phyloP scores from a whole-genome alignment of 2,329 filamentous ascomycete genomes.

The Xylariaceae sp. region DNA sequence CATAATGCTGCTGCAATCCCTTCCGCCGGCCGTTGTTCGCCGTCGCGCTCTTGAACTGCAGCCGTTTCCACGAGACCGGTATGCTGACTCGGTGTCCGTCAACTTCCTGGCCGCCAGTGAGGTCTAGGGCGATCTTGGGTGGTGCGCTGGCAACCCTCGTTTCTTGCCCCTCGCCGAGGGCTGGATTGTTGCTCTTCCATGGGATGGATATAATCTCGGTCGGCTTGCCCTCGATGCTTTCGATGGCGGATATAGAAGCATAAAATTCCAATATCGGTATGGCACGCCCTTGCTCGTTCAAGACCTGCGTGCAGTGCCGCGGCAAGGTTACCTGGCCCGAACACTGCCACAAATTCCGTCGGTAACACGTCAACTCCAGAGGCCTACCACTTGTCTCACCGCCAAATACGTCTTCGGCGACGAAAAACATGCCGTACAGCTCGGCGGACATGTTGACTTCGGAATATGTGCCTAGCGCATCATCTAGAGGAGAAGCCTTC shows the following conservation, averaged over 20 bases:
- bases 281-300: constrained; percentile 75
- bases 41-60: constrained; percentile 95
- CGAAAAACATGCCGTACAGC: constrained; percentile 86
- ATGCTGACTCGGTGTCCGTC: constrained; percentile 79
- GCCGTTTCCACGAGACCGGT: constrained; percentile 87
- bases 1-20: constrained; percentile 92
- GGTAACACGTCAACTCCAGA: constrained; percentile 89
- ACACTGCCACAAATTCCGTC: constrained; percentile 92
- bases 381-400: constrained; percentile 60
- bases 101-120: constrained; percentile 65
- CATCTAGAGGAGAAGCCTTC: constrained; percentile 66
- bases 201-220: constrained; percentile 97
- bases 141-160: constrained; percentile 54
- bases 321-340: constrained; percentile 84
- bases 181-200: constrained; percentile 78
- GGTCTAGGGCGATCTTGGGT: constrained; percentile 57
- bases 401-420: constrained; percentile 79
- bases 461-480: constrained; percentile 59
- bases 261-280: constrained; percentile 77
- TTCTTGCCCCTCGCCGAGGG: constrained; percentile 49
- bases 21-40: constrained; percentile 95
- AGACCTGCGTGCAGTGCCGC: constrained; percentile 68
- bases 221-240: constrained; percentile 88
- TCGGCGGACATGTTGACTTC: constrained; percentile 72
- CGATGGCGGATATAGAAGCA: constrained; percentile 80